A percentile compares a stretch with the other conserved stretches of the same genome.
Conservation (phyloP, 345 rosid genomes). For the Brassica rapa region DNA sequence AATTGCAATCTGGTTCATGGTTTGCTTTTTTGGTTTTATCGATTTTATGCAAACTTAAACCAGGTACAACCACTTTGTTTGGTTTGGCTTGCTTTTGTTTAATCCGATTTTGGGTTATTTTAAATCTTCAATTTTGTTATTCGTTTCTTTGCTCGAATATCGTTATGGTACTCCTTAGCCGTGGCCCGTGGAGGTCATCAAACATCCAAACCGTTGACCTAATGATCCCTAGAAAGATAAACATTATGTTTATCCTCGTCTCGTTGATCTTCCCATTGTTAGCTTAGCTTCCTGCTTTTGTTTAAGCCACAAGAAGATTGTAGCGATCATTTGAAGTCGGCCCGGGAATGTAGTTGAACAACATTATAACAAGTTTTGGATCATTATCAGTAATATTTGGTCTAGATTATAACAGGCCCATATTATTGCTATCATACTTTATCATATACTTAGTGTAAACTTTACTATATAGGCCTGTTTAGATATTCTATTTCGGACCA, state of each 20-base stretch:
- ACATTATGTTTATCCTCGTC: background rate
- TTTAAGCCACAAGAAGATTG: background rate
- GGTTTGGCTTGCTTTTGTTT: background rate
- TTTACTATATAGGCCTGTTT: conserved; percentile 8
- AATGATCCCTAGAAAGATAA: background rate
- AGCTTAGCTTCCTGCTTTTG: background rate
- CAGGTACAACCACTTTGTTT: background rate
- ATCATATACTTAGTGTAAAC: background rate
- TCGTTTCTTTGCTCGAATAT: background rate
- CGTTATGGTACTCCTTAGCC: background rate
- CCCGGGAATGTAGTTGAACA: background rate
- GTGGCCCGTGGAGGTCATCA: background rate
- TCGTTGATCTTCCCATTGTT: background rate
- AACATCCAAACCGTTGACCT: background rate
- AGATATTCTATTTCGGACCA: conserved; percentile 30
- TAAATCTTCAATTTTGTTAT: background rate
- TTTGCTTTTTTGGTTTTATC: background rate
- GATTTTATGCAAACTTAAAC: background rate
- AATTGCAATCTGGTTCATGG: background rate
- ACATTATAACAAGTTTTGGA: background rate
- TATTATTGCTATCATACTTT: background rate
- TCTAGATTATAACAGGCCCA: background rate
- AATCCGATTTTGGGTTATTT: background rate
- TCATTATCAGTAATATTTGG: background rate
- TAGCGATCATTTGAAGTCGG: background rate